Conservation (phyloP, 108 stramenopile species). For the Mayamaea pseudoterrestris region DNA sequence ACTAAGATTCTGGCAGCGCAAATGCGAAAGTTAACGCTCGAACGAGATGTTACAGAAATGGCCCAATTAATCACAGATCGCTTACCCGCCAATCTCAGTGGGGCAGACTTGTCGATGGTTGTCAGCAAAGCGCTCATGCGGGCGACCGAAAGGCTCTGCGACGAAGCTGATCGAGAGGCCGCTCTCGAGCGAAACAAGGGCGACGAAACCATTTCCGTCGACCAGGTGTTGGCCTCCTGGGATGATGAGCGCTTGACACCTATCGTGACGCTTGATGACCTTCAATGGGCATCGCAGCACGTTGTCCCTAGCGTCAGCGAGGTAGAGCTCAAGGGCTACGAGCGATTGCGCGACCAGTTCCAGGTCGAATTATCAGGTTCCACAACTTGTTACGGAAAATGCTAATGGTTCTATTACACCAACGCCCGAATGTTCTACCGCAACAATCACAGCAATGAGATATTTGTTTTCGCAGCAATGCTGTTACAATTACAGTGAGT, state of each 20-base stretch:
- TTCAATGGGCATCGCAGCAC: slow-evolving; percentile 45
- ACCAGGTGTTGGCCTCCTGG: slow-evolving; percentile 47
- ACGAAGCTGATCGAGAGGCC: slow-evolving; percentile 54
- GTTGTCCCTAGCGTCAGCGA: slow-evolving; percentile 56
- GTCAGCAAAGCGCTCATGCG: slow-evolving; percentile 72
- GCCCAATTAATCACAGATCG: slow-evolving; percentile 43
- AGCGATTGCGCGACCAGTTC: slow-evolving; percentile 22
- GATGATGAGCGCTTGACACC: slow-evolving; percentile 42
- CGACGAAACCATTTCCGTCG: slow-evolving; percentile 7
- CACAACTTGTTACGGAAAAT: too few species aligned
- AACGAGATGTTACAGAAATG: slow-evolving; percentile 38
- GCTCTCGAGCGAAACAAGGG: slow-evolving; percentile 5
- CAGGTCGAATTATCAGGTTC: not conserved
- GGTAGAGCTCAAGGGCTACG: slow-evolving; percentile 50
- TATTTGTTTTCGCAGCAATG: too few species aligned
- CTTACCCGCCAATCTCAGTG: slow-evolving; percentile 72
- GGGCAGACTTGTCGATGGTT: slow-evolving; percentile 89
- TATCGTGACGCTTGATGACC: slow-evolving; percentile 40
- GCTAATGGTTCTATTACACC: too few species aligned
- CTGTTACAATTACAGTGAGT: too few species aligned
- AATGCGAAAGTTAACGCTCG: slow-evolving; percentile 77
- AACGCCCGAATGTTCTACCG: too few species aligned
- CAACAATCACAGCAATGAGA: too few species aligned
- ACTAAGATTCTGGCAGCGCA: slow-evolving; percentile 66
- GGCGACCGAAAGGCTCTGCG: slow-evolving; percentile 63